These are phyloP conservation scores for Verruconis gallopava DNA, from an alignment of 2,329 filamentous ascomycete genomes.

Conservation along the genomic window DNA sequence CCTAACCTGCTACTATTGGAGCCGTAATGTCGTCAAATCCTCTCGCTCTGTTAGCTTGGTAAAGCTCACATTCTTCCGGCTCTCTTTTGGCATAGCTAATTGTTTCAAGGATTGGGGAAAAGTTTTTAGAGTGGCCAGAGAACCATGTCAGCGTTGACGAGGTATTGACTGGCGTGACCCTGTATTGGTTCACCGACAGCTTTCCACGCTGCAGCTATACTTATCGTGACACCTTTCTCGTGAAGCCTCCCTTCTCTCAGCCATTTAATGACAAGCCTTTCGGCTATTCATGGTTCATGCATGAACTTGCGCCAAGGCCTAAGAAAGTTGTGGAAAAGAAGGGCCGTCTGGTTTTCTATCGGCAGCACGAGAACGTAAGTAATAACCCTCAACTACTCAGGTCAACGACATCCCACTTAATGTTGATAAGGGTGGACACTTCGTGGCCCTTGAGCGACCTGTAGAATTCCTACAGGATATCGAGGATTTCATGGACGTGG, in stretches of 20 bases:
- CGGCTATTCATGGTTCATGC: slow-evolving; percentile 32
- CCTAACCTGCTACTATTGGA: slow-evolving; percentile 43
- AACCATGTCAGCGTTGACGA: slow-evolving; percentile 25
- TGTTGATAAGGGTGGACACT: slow-evolving; percentile 38
- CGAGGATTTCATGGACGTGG: slow-evolving; percentile 28
- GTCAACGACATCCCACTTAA: no score
- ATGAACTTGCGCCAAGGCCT: slow-evolving; percentile 27
- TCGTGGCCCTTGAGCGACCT: slow-evolving; percentile 36
- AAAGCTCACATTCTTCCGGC: no score
- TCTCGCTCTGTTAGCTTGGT: slow-evolving; percentile 44
- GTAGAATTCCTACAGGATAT: slow-evolving; percentile 30
- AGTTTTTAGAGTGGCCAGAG: slow-evolving; percentile 43
- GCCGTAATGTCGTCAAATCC: slow-evolving; percentile 41
- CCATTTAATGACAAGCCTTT: slow-evolving; percentile 22
- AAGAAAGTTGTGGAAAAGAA: slow-evolving; percentile 24
- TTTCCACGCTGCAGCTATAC: slow-evolving; percentile 37
- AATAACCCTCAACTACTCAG: no score
- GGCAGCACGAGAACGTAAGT: no score
- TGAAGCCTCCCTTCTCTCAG: neutral
- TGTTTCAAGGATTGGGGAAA: slow-evolving; percentile 38
- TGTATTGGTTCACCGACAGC: slow-evolving; percentile 45
- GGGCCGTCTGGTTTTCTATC: slow-evolving; percentile 11
- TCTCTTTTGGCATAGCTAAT: no score
- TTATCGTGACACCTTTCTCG: slow-evolving; percentile 24
- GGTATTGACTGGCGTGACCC: slow-evolving; percentile 36